phyloP scores from a whole-genome alignment of 306 rosid species.

The barrel medic (Medicago truncatula) region DNA sequence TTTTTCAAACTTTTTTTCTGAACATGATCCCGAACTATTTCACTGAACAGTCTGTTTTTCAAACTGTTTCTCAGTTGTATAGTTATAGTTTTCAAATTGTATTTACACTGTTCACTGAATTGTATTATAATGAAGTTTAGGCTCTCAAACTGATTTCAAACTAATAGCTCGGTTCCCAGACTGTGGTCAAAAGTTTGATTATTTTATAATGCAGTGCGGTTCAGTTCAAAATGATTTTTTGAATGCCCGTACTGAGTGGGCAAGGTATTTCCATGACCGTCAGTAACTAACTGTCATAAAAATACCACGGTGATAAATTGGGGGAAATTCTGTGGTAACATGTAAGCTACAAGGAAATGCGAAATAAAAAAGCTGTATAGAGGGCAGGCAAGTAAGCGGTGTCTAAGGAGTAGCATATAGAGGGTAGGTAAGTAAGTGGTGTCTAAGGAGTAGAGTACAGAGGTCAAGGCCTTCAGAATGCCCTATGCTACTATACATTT shows the following conservation, averaged over 20 bases:
- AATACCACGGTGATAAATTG: not conserved
- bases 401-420: not conserved
- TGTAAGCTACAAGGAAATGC: not conserved
- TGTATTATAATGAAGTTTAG: not conserved
- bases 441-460: constrained; percentile 1
- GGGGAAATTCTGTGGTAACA: not conserved
- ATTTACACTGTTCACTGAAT: not conserved
- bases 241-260: not conserved
- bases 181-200: not conserved
- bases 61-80: too few relatives aligned
- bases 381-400: not conserved
- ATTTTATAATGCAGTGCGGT: not conserved
- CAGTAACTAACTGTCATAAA: not conserved
- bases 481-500: not conserved
- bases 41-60: too few relatives aligned
- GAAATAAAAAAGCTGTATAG: not conserved
- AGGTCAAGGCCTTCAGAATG: not conserved
- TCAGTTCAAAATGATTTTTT: not conserved
- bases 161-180: not conserved
- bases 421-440: not conserved
- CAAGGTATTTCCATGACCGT: not conserved
- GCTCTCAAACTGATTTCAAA: not conserved
- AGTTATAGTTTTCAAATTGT: not conserved
- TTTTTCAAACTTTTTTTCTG: too few relatives aligned
- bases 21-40: too few relatives aligned